Evolutionary conservation across 2,329 filamentous ascomycete genomes (phyloP).

Genomic region (Ophiocordyceps unilateralis): DNA sequence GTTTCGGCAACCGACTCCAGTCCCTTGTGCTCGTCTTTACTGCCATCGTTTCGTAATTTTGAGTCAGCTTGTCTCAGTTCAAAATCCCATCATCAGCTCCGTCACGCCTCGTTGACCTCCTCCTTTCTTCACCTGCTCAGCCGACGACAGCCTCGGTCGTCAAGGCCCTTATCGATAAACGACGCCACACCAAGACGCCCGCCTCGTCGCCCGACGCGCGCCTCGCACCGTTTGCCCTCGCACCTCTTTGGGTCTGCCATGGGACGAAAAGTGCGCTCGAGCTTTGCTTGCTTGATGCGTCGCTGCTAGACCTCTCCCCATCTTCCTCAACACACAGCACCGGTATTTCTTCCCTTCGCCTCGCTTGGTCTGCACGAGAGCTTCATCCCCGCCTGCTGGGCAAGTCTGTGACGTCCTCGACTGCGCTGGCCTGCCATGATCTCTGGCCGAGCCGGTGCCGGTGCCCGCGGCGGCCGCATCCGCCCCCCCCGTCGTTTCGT

Average conservation of each 20-base stretch:
- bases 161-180: not conserved
- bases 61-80: no score
- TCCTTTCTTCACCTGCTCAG: not conserved
- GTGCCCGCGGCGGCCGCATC: conserved; percentile 21
- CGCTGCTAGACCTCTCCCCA: not conserved
- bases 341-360: not conserved
- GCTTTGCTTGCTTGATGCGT: not conserved
- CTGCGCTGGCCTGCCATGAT: conserved; percentile 19
- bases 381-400: not conserved
- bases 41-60: no score
- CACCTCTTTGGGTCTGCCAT: not conserved
- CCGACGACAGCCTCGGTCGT: not conserved
- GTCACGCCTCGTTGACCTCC: not conserved
- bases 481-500: conserved; percentile 24
- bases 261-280: not conserved
- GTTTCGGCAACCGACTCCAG: no score
- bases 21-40: no score
- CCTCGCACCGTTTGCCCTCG: not conserved
- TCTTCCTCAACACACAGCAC: not conserved
- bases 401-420: not conserved
- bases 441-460: conserved; percentile 28
- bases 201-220: not conserved
- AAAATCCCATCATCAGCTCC: not conserved
- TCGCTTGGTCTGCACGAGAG: not conserved
- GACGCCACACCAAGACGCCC: not conserved